Conservation (phyloP, 2,329 filamentous ascomycete genomes). For the Fusarium papillatum region DNA sequence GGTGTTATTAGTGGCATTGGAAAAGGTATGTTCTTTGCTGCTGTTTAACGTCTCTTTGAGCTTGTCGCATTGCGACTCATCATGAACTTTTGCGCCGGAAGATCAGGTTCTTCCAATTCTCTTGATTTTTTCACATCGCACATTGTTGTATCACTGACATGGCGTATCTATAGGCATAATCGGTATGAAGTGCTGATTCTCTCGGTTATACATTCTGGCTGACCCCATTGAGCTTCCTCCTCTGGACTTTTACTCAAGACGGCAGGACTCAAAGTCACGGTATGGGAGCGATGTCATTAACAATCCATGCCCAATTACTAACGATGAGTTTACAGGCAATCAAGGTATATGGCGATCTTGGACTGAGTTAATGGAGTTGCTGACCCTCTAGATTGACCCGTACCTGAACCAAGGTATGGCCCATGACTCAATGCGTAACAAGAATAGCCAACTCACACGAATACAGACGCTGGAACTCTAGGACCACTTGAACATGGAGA, state of each 20-base stretch:
- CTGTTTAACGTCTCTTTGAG: neutral
- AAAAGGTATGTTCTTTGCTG: constrained; percentile 10
- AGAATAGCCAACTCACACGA: neutral
- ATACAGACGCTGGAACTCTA: constrained; percentile 13
- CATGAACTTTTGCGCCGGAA: constrained; percentile 2
- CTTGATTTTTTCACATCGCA: neutral
- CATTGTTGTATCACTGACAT: neutral
- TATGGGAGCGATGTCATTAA: neutral
- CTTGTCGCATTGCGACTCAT: neutral
- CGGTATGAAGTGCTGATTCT: neutral
- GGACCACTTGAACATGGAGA: constrained; percentile 77
- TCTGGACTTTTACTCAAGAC: constrained; percentile 84
- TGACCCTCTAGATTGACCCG: constrained; percentile 59
- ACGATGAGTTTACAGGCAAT: constrained; percentile 30
- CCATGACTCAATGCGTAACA: constrained; percentile 40
- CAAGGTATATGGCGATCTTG: neutral
- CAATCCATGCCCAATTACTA: neutral
- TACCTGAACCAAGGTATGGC: constrained; percentile 56
- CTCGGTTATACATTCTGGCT: neutral
- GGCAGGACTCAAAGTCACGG: constrained; percentile 77
- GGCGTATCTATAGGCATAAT: constrained; percentile 5
- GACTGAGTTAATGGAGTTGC: neutral
- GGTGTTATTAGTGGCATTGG: constrained; percentile 22
- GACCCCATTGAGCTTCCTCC: constrained; percentile 28
- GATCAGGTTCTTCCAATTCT: neutral